Conservation (phyloP, 2,329 filamentous ascomycete species). For the Hymenoscyphus fraxineus region DNA sequence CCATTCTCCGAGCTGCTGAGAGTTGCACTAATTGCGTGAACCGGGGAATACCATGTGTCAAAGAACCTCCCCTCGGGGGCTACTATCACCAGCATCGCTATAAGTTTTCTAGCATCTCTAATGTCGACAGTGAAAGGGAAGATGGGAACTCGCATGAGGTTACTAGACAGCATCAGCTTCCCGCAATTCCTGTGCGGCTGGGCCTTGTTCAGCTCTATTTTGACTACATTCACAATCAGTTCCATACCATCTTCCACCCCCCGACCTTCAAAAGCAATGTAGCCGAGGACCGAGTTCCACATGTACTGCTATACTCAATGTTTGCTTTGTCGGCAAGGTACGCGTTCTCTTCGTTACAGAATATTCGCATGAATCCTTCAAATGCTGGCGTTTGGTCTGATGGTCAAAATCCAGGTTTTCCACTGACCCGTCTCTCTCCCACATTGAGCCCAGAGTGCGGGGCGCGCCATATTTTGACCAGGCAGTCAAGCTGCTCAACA, state of each 20-base stretch:
- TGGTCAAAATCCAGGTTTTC: slow-evolving; percentile 21
- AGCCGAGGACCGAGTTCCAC: slow-evolving; percentile 12
- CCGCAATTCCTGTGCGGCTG: background rate
- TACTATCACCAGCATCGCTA: slow-evolving; percentile 5
- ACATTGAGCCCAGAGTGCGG: slow-evolving; percentile 17
- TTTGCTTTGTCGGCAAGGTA: slow-evolving; percentile 25
- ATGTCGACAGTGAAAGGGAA: background rate
- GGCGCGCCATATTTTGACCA: slow-evolving; percentile 17
- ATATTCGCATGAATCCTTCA: background rate
- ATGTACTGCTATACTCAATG: slow-evolving; percentile 23
- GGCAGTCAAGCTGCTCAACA: slow-evolving; percentile 19
- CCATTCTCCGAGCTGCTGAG: background rate
- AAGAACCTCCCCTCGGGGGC: slow-evolving; percentile 3
- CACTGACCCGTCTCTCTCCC: slow-evolving; percentile 17
- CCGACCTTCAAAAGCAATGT: slow-evolving; percentile 22
- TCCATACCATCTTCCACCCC: slow-evolving; percentile 26
- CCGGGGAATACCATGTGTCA: background rate
- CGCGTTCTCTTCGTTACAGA: background rate
- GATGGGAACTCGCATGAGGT: background rate
- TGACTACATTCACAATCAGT: slow-evolving; percentile 27
- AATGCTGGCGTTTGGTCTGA: background rate
- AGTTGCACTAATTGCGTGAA: background rate
- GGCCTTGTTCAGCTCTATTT: slow-evolving; percentile 24
- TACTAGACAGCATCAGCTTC: background rate
- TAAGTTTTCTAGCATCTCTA: background rate